Evolutionary conservation across 1,284 basidiomycete genomes (phyloP).

Genomic region (Tylopilus sp.): DNA sequence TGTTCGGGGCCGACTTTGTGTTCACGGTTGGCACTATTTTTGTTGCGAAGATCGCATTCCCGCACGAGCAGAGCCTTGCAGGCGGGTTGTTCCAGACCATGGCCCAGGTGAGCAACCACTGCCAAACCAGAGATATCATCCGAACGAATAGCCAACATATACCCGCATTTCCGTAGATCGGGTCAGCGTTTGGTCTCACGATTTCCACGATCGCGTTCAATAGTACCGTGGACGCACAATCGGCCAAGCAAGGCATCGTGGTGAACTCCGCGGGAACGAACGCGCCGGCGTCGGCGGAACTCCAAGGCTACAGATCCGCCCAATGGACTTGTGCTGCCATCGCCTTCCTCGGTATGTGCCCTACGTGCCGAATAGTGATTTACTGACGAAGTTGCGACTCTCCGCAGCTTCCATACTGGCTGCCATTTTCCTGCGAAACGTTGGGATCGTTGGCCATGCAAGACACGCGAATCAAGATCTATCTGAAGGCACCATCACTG

Average conservation of each 20-base stretch:
- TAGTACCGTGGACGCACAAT: slow-evolving; percentile 38
- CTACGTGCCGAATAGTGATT: background rate
- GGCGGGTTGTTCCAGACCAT: slow-evolving; percentile 77
- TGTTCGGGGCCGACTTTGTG: slow-evolving; percentile 79
- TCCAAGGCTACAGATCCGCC: slow-evolving; percentile 56
- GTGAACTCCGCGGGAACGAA: slow-evolving; percentile 30
- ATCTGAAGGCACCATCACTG: slow-evolving; percentile 25
- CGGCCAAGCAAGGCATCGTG: slow-evolving; percentile 32
- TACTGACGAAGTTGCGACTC: background rate
- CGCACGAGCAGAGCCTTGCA: slow-evolving; percentile 75
- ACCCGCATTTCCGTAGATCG: slow-evolving; percentile 44
- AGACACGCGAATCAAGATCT: slow-evolving; percentile 2
- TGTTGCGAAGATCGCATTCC: slow-evolving; percentile 66
- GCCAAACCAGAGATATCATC: background rate
- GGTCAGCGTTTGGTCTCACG: slow-evolving; percentile 72
- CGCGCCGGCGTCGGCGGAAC: slow-evolving; percentile 38
- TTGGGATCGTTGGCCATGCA: slow-evolving; percentile 53
- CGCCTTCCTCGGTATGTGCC: slow-evolving; percentile 47
- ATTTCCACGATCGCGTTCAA: slow-evolving; percentile 73
- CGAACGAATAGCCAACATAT: background rate
- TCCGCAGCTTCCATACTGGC: slow-evolving; percentile 47
- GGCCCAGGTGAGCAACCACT: slow-evolving; percentile 48
- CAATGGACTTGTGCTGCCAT: slow-evolving; percentile 66
- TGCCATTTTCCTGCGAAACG: slow-evolving; percentile 50
- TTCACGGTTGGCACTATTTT: slow-evolving; percentile 74